Evolutionary conservation across 2,329 filamentous ascomycete species (phyloP).

Genomic region (Colletotrichum gloeosporioides): DNA sequence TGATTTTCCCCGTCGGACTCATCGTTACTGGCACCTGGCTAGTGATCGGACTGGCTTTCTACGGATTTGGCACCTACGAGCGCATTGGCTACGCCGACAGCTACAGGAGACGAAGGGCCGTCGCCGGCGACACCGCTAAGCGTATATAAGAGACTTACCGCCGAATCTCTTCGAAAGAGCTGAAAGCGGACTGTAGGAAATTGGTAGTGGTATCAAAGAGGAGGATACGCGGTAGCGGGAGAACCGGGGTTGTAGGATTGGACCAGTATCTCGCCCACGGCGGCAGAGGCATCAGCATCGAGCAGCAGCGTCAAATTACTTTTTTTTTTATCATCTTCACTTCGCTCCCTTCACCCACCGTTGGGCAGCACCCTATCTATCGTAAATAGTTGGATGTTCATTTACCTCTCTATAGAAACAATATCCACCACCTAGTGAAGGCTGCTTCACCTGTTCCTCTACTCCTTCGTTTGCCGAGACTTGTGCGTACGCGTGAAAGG

Average conservation of each 20-base stretch:
- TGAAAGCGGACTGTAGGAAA: neutral
- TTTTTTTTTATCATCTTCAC: neutral
- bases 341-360: neutral
- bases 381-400: constrained; percentile 20
- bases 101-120: constrained; percentile 59
- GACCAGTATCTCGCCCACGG: neutral
- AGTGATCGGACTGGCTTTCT: constrained; percentile 57
- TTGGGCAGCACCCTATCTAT: neutral
- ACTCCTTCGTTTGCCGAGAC: neutral
- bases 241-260: neutral
- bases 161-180: no score
- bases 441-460: neutral
- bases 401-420: constrained; percentile 3
- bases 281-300: constrained; percentile 17
- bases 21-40: constrained; percentile 70
- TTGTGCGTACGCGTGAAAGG: neutral
- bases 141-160: neutral
- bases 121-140: constrained; percentile 38
- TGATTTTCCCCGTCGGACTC: constrained; percentile 74
- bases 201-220: neutral
- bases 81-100: constrained; percentile 70
- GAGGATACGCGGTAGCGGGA: neutral
- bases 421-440: neutral
- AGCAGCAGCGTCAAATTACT: constrained; percentile 16
- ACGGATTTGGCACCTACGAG: constrained; percentile 70